Evolutionary conservation across 1,284 basidiomycete species (phyloP).

Genomic region (Boletus mariae): DNA sequence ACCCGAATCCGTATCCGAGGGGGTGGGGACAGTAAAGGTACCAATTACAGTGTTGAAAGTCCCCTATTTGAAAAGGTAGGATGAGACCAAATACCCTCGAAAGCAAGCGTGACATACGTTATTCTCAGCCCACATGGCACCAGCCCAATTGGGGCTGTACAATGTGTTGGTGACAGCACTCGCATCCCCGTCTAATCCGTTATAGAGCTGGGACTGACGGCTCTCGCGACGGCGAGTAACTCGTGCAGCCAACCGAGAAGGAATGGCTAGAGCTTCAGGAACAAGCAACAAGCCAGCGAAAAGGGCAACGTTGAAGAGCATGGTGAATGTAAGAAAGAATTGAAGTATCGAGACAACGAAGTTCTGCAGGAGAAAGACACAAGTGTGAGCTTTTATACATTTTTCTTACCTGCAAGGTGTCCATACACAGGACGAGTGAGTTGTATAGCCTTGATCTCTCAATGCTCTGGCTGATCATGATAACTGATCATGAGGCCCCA

Average conservation of each 20-base stretch:
- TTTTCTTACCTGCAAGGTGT: background rate
- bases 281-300: background rate
- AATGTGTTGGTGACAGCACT: background rate
- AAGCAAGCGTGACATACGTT: background rate
- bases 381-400: background rate
- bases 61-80: background rate
- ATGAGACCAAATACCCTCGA: background rate
- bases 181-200: background rate
- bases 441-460: no score
- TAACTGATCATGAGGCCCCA: no score
- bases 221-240: background rate
- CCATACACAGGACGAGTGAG: background rate
- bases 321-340: background rate
- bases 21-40: background rate
- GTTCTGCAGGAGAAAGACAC: background rate
- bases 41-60: background rate
- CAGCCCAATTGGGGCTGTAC: background rate
- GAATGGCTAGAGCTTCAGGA: background rate
- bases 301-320: background rate
- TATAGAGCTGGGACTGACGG: background rate
- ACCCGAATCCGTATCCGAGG: background rate
- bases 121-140: background rate
- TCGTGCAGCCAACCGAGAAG: background rate
- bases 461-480: no score
- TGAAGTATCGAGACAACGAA: no score